Conservation (phyloP, 345 rosid species). For the Eucalyptus decipiens region DNA sequence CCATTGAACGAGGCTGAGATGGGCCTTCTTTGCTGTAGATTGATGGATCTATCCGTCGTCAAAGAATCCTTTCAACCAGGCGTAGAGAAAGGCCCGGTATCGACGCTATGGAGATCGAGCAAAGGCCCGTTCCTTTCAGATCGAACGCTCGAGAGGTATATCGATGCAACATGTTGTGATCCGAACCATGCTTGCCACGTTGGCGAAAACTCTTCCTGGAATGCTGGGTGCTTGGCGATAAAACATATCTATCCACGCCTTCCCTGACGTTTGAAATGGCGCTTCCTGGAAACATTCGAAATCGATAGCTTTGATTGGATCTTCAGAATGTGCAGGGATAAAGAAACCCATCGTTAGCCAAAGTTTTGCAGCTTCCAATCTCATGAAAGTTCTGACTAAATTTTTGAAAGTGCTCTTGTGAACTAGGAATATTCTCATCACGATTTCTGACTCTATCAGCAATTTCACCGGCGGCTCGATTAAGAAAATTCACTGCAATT, state of each 20-base stretch:
- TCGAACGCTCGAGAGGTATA: neutral
- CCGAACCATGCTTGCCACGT: neutral
- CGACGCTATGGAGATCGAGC: neutral
- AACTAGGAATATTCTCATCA: neutral
- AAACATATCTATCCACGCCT: neutral
- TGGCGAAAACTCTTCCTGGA: neutral
- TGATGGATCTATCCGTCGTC: neutral
- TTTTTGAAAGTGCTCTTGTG: neutral
- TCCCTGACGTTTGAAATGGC: neutral
- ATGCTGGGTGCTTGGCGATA: neutral
- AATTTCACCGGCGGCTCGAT: too few species aligned
- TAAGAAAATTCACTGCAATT: too few species aligned
- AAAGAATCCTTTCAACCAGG: neutral
- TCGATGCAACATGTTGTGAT: neutral
- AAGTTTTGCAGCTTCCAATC: neutral
- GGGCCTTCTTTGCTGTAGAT: neutral
- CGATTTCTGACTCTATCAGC: neutral
- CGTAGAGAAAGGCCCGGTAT: neutral
- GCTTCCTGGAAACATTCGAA: neutral
- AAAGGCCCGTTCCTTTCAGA: neutral
- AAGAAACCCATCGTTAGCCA: neutral
- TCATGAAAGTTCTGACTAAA: neutral
- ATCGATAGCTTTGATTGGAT: neutral
- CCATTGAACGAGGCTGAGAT: neutral
- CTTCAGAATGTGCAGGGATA: neutral